Base-by-base conservation (phyloP, 148 eudicot genomes). In the Silene latifolia region DNA sequence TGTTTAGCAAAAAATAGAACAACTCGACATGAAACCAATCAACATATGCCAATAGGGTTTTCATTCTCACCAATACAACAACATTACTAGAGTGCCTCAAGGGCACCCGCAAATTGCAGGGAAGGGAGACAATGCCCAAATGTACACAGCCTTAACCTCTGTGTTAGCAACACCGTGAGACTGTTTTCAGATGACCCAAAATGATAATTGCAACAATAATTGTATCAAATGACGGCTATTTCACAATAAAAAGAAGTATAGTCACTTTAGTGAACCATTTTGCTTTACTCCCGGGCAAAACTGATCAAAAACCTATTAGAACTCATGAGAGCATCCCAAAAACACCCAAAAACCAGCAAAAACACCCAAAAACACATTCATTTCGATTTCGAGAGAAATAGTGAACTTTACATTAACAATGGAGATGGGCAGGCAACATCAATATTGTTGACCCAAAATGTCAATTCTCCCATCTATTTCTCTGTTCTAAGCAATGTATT, bases 401-500 rank as follows among this genome's bases (percentile, higher is more conserved):
- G 27, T 8, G 32, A 27, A 32, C 12, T 32, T 65, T 35, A 39
- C 67, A 63, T 63, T 27, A 19, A 13, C 13, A 25, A 32, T 25
- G 32, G 7, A 25, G 11, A 12, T n/a, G 8, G 15, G 61, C 10
- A 59, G 67, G 57, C 18, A 70, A 42, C 76, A 48, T 51, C 53
- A 72, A 19, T 29, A 44, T 21, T 77, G 53, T 32, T 61, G 46
- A 70, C 24, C 18, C 18, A 71, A 48, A 68, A 4, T 13, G 56
- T 51, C 56, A 15, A 13, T 4, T 15, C 5, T 35, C 44, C 44
- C 44, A 39, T 39, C 44, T 39, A 39, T 51, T 51, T 11, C 17
- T 51, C 18, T 12, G 56, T 46, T 76, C 27, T 70, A 14, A 62
- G 42, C 63, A 77, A 56, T 65, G 51, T 72, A 57, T 27, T 59